Base-by-base conservation (phyloP, 306 rosid genomes). In the Phaseolus lunatus region DNA sequence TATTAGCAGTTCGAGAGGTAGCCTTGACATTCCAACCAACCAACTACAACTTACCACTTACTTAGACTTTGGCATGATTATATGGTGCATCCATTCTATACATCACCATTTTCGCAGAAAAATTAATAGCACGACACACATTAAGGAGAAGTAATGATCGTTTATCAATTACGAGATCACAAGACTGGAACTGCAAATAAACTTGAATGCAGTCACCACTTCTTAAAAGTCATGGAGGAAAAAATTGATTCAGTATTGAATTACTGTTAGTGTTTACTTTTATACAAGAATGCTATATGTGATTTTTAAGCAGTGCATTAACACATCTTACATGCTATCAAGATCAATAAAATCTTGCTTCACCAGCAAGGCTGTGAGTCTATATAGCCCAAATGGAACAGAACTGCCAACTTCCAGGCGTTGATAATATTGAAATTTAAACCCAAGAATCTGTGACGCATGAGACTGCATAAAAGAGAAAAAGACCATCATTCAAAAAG, bases 391-490 rank as follows among this genome's bases (percentile, higher is more conserved):
- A 86, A 89, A 88, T 5, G 99, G 97, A 50, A 89, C 97, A 62
- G 91, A 82, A 80, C 81, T 52, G 83, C 77, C 86, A 79, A 95
- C 99, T 85, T 95, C 99, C 92, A 90, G 82, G 13, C 97, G 97
- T 85, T 95, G 99, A 88, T 95, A 92, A 84, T 89, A 91, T 87
- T 92, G 97, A 72, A 95, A 92, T 78, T 95, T 95, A 73, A 95
- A 95, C 67, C 99, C 99, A 70, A 95, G 97, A 85, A 95, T 89
- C 83, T 95, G 99, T 35, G 99, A 87, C 61, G 99, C 99, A 86
- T 95, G 99, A 70, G 97, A 95, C 98, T 95, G 97, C 96, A 87
- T 18, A 84, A 83, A 75, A 77, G 64, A 20, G 26, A 78, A 59
- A 70, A 63, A 53, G 62, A 31, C 35, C 23, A 61, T 49, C 19